Conservation (phyloP, 176 grass and related monocot species). For the Musa itinerans region DNA sequence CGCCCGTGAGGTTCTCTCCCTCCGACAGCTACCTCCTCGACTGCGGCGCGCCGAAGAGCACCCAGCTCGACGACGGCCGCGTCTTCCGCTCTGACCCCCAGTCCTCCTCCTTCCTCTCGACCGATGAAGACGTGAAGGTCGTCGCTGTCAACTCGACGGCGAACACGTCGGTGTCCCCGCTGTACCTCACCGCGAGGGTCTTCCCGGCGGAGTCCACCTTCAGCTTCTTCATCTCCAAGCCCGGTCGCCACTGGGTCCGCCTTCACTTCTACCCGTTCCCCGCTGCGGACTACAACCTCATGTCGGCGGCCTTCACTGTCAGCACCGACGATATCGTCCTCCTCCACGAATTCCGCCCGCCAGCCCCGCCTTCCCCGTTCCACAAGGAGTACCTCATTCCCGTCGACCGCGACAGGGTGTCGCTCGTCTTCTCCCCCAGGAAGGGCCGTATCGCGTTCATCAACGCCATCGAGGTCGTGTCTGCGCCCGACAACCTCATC, state of each 20-base stretch:
- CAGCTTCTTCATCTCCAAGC: conserved; percentile 11
- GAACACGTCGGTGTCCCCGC: neutral
- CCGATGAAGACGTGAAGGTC: conserved; percentile 4
- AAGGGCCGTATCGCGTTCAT: neutral
- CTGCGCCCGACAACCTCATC: neutral
- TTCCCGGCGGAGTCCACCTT: neutral
- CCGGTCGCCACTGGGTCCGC: conserved; percentile 9
- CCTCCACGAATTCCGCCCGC: neutral
- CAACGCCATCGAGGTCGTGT: conserved; percentile 14
- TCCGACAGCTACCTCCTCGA: neutral
- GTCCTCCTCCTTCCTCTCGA: conserved; percentile 9
- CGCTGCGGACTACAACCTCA: neutral
- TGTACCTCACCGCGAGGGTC: conserved; percentile 3
- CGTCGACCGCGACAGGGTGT: neutral
- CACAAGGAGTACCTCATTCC: conserved; percentile 8
- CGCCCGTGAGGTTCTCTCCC: neutral
- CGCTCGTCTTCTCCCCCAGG: neutral
- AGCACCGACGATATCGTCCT: neutral
- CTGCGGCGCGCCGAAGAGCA: conserved; percentile 2
- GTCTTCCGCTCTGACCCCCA: neutral
- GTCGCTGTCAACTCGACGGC: neutral
- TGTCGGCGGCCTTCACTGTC: neutral
- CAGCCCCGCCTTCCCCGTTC: neutral
- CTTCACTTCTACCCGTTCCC: conserved; percentile 10
- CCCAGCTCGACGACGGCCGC: neutral